Percentiles rank a stretch among this genome's conserved stretches.
phyloP scores from a whole-genome alignment of 2,329 filamentous ascomycete genomes.

The Colletotrichum sp. region DNA sequence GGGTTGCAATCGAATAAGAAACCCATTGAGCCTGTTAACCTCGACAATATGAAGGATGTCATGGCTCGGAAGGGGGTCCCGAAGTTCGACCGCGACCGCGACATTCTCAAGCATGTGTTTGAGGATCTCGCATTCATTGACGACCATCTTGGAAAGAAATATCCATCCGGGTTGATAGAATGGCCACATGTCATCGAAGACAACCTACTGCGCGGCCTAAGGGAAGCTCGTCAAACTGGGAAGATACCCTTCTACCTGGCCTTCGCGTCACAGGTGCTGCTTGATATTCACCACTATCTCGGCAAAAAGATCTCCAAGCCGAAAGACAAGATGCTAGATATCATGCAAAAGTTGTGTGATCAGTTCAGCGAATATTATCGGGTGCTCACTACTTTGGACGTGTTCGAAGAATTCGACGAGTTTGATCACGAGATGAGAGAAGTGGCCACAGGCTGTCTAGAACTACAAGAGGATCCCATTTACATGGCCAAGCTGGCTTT shows the following conservation, averaged over 20 bases:
- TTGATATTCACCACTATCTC: slow-evolving; percentile 44
- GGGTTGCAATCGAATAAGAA: neutral
- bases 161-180: neutral
- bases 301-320: neutral
- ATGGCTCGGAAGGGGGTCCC: neutral
- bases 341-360: neutral
- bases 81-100: neutral
- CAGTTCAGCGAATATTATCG: neutral
- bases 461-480: neutral
- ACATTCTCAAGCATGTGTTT: neutral
- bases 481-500: neutral
- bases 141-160: neutral
- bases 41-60: neutral
- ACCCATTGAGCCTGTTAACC: neutral
- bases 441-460: neutral
- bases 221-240: slow-evolving; percentile 31
- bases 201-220: slow-evolving; percentile 39
- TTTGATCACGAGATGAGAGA: neutral
- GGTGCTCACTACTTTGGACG: neutral
- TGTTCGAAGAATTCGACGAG: neutral
- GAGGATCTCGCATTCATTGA: neutral
- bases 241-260: slow-evolving; percentile 38
- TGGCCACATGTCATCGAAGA: slow-evolving; percentile 29
- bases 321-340: neutral
- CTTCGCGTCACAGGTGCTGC: slow-evolving; percentile 45